Conservation (phyloP, 2,329 filamentous ascomycete species). For the Orbilia oligospora region DNA sequence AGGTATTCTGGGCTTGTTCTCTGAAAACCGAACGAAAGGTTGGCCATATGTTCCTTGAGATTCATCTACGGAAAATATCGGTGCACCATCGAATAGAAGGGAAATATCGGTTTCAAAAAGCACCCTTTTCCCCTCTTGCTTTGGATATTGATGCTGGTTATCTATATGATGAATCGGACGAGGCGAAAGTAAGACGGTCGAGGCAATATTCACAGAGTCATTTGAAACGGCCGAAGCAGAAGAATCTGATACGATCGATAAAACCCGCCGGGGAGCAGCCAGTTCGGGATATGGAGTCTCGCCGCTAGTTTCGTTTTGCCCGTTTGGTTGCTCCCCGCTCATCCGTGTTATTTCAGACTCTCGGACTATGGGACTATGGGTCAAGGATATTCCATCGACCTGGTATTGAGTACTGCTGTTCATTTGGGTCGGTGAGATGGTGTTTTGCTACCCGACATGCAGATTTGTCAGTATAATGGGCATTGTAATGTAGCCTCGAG, state of each 20-base stretch:
- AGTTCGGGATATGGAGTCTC: neutral
- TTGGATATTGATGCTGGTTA: neutral
- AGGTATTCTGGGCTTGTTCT: neutral
- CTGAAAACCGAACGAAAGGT: conserved; percentile 23
- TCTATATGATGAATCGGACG: conserved; percentile 23
- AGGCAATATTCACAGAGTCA: conserved; percentile 35
- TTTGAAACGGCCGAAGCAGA: conserved; percentile 40
- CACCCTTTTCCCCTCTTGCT: neutral
- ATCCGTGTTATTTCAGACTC: neutral
- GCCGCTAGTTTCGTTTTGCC: neutral
- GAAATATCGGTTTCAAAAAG: conserved; percentile 21
- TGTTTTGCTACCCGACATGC: neutral
- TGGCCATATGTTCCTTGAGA: conserved; percentile 43
- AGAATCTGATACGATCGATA: conserved; percentile 30
- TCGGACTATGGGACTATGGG: neutral
- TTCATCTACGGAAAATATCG: conserved; percentile 46
- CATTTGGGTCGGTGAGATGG: neutral
- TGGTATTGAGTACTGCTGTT: neutral
- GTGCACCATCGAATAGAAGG: conserved; percentile 43
- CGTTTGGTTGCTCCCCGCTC: neutral
- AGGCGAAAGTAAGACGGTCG: conserved; percentile 39
- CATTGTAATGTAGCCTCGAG: neutral
- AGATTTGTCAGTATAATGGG: neutral
- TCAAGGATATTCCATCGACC: neutral
- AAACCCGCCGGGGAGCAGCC: conserved; percentile 2